Conservation (phyloP, 768 basidiomycete genomes). For the Pleurotus platypus region DNA sequence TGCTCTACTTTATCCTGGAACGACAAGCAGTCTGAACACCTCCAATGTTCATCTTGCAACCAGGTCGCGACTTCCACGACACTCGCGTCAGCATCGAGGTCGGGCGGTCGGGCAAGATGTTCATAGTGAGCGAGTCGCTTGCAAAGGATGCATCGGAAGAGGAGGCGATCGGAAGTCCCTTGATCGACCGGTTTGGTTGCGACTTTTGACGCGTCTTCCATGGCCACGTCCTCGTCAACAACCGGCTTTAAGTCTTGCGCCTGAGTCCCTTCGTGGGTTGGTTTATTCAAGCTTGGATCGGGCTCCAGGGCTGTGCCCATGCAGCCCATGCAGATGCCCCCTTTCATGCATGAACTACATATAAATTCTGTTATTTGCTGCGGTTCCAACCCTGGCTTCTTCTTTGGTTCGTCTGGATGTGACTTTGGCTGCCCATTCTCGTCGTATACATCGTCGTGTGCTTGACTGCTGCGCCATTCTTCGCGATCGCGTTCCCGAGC, state of each 20-base stretch:
- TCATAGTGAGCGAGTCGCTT: constrained; percentile 80
- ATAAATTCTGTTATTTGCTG: constrained; percentile 75
- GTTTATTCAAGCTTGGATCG: constrained; percentile 25
- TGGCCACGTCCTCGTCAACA: constrained; percentile 25
- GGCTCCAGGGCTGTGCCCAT: constrained; percentile 51
- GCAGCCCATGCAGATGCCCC: constrained; percentile 78
- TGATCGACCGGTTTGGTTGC: constrained; percentile 25
- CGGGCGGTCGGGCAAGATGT: constrained; percentile 55
- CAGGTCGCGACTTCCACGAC: constrained; percentile 49
- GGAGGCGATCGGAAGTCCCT: constrained; percentile 24
- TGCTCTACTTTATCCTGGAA: constrained; percentile 71
- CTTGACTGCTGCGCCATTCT: constrained; percentile 28
- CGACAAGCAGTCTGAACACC: constrained; percentile 76
- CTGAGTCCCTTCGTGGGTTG: constrained; percentile 4
- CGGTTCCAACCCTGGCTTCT: constrained; percentile 41
- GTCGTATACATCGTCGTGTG: constrained; percentile 18
- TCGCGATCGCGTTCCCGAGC: constrained; percentile 48
- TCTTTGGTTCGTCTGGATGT: constrained; percentile 30
- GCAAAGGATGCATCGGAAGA: constrained; percentile 84
- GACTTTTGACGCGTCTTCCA: constrained; percentile 25
- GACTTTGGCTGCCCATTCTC: constrained; percentile 16
- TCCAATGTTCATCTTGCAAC: constrained; percentile 62
- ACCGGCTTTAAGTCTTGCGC: constrained; percentile 5
- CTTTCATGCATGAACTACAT: constrained; percentile 72
- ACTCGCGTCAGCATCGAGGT: constrained; percentile 25